Evolutionary conservation across 192 early-diverging fungal species (phyloP).

Genomic region (Rhizoclosmatium globosum): DNA sequence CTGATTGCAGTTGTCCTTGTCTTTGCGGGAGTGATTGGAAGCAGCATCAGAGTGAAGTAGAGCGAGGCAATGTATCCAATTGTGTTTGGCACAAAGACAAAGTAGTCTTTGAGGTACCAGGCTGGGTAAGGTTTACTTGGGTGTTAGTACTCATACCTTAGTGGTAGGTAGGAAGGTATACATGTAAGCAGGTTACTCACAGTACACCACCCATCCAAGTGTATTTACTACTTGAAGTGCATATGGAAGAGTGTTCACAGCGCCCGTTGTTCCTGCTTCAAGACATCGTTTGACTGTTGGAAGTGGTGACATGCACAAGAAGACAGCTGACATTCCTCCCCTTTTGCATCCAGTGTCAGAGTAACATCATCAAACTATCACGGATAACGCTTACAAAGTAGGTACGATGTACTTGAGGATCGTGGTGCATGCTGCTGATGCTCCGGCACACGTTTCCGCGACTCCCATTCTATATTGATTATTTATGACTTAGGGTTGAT

Average conservation of each 20-base stretch:
- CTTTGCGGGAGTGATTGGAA: not conserved
- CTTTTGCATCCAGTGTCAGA: not conserved
- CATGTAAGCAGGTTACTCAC: slow-evolving; percentile 4
- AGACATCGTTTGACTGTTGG: not conserved
- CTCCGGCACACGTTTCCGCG: too few relatives aligned
- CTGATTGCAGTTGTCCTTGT: not conserved
- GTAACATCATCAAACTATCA: too few relatives aligned
- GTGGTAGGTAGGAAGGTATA: not conserved
- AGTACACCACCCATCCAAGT: slow-evolving; percentile 14
- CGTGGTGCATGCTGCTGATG: too few relatives aligned
- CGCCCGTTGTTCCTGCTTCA: not conserved
- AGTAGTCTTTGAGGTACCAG: slow-evolving; percentile 8
- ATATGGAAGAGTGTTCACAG: slow-evolving; percentile 15
- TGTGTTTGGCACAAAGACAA: slow-evolving; percentile 9
- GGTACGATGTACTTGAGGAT: not conserved
- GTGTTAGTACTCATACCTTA: too few relatives aligned
- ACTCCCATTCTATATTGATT: too few relatives aligned
- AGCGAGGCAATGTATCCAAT: not conserved
- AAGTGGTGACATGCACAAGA: slow-evolving; percentile 3
- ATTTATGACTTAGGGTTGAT: too few relatives aligned
- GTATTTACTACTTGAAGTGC: not conserved
- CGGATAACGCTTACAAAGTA: not conserved
- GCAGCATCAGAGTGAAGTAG: slow-evolving; percentile 12
- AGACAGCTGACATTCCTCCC: not conserved
- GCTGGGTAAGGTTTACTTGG: not conserved